Base-by-base conservation (phyloP, 495 filamentous ascomycete species). In the Penicillium mononematosum region DNA sequence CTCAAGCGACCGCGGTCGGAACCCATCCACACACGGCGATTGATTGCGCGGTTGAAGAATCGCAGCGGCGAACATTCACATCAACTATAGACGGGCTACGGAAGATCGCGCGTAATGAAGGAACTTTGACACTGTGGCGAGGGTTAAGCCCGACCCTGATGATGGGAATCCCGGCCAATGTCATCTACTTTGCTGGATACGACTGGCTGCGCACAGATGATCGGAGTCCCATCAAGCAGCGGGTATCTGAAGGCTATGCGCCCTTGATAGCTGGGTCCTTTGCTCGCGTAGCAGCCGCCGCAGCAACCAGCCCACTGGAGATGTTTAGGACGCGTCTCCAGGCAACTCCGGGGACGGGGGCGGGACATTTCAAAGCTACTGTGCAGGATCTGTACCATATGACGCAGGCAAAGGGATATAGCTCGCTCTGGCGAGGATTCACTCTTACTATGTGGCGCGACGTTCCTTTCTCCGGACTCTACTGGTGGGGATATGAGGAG, bases 111-210 rank as follows among this genome's bases (percentile, higher is more conserved):
- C 86, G 91, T 31, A 90, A 98, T 68, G 94, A 98, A 75, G 94
- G 94, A 1, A 60, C 89, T 14, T 82, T 81, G 19, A 91, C 95
- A 8, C 80, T 98, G 48, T 98, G 94, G 94, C 85, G 94, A 36
- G 94, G 94, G 5, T 80, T 98, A 2, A 92, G 88, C 19, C 91
- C 95, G 10, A 98, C 95, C 1, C 73, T 98, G 42, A 81, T 90
- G 63, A 98, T 98, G 94, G 86, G 93, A 3, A 83, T 98, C 31
- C 94, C 94, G 0, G 91, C 84, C 36, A 98, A 98, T 71, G 92
- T 98, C 58, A 98, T 98, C 57, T 98, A 98, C 73, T 96, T 97
- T 64, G 93, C 94, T 32, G 94, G 93, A n/a, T 98, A 98, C 70
- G 94, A 98, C 65, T 94, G 89, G 85, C 73, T 98, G 57, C 87